These are phyloP conservation scores for Gaertneriomyces semiglobifer DNA, from an alignment of 192 early-diverging fungal species.

Conservation along the genomic window DNA sequence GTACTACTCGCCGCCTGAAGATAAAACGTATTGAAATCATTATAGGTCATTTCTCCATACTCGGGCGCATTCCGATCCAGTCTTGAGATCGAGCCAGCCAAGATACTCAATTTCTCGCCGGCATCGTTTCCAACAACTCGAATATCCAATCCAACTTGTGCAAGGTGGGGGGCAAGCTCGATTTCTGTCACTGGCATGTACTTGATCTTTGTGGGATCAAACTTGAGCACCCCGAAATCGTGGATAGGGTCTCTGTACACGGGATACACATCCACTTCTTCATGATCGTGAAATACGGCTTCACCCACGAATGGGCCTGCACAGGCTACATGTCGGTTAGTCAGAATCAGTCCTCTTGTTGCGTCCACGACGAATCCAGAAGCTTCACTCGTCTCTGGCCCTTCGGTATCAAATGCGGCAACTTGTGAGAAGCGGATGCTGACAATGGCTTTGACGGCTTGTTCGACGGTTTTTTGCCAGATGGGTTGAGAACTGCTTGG, in stretches of 20 bases:
- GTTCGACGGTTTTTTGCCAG: conserved; percentile 71
- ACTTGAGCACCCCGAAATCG: conserved; percentile 52
- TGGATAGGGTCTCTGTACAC: conserved; percentile 59
- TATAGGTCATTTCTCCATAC: conserved; percentile 72
- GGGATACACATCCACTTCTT: conserved; percentile 69
- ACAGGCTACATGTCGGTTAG: conserved; percentile 69
- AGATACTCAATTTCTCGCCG: conserved; percentile 75
- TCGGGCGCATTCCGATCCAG: conserved; percentile 78
- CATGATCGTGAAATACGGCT: conserved; percentile 75
- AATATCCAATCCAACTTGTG: conserved; percentile 78
- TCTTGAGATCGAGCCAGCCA: conserved; percentile 77
- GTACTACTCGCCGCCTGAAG: conserved; percentile 76
- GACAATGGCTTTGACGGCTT: conserved; percentile 67
- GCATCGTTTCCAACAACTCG: conserved; percentile 77
- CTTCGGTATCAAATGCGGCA: conserved; percentile 75
- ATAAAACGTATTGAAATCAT: conserved; percentile 61
- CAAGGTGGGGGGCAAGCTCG: conserved; percentile 61
- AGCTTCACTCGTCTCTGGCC: conserved; percentile 68
- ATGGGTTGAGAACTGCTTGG: conserved; percentile 23
- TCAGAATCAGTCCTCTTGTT: conserved; percentile 63
- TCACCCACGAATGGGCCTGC: conserved; percentile 82
- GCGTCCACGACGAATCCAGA: conserved; percentile 83
- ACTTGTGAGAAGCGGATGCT: conserved; percentile 73
- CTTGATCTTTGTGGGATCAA: conserved; percentile 67
- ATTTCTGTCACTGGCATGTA: conserved; percentile 72